Conservation (phyloP, 1,139 yeast genomes). For the Kodamaea arcana region DNA sequence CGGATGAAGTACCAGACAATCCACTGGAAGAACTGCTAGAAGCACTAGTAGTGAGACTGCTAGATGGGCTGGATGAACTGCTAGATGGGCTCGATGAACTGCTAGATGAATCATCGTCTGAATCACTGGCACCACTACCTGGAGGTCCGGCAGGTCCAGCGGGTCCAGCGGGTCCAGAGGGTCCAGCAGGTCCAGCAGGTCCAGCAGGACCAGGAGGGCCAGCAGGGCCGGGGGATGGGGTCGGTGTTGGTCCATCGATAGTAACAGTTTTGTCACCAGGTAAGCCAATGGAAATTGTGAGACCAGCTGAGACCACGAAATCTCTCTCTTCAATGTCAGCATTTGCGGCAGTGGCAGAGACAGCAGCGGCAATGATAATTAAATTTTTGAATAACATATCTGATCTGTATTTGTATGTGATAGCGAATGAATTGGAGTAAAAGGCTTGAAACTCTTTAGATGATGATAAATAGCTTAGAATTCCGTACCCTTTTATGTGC, state of each 20-base stretch:
- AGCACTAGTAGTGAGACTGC: not conserved
- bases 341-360: not conserved
- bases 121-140: not conserved
- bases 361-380: constrained; percentile 11
- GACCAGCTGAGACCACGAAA: not conserved
- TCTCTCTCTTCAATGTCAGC: constrained; percentile 8
- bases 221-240: not conserved
- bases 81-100: not conserved
- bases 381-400: constrained; percentile 5
- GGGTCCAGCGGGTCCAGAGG: not conserved
- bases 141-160: not conserved
- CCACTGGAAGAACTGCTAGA: not conserved
- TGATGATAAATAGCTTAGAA: not conserved
- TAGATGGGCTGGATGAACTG: not conserved
- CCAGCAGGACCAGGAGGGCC: not conserved
- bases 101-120: not conserved
- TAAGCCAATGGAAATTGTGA: not conserved
- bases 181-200: not conserved
- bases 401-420: not conserved
- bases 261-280: not conserved
- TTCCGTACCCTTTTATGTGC: not conserved
- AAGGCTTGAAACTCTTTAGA: not conserved
- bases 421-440: constrained; percentile 1
- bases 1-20: not conserved
- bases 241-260: not conserved